Percentiles rank a stretch among this genome's conserved stretches.
These are phyloP conservation scores for Trypanosoma grayi DNA, from an alignment of 208 protist species.

Conservation along the genomic window DNA sequence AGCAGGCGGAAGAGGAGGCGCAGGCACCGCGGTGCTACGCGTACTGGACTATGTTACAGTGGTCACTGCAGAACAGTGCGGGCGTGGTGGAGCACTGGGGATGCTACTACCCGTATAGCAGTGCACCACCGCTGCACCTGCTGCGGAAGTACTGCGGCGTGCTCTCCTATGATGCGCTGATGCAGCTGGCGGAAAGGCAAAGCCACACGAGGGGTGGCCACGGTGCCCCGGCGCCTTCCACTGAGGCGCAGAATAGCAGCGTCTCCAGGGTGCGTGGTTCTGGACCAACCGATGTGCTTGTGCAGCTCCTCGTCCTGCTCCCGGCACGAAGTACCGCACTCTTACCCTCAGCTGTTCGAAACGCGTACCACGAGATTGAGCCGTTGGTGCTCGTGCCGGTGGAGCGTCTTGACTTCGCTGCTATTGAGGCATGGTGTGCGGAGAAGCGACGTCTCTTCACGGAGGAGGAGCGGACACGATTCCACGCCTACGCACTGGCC, in stretches of 20 bases:
- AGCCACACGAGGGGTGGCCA: conserved; percentile 10
- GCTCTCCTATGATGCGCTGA: conserved; percentile 67
- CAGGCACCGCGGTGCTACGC: conserved; percentile 70
- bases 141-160: conserved; percentile 80
- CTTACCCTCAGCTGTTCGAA: conserved; percentile 56
- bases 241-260: not conserved
- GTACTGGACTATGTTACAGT: conserved; percentile 92
- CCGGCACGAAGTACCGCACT: conserved; percentile 54
- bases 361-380: conserved; percentile 66
- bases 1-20: conserved; percentile 37
- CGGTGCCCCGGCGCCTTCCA: too few species aligned
- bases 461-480: conserved; percentile 77
- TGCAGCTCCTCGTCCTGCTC: conserved; percentile 78
- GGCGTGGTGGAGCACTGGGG: conserved; percentile 83
- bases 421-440: conserved; percentile 68
- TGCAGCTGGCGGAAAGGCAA: conserved; percentile 43
- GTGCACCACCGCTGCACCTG: conserved; percentile 59
- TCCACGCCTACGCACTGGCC: conserved; percentile 64
- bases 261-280: not conserved
- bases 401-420: conserved; percentile 64
- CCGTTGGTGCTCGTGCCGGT: conserved; percentile 58
- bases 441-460: conserved; percentile 55
- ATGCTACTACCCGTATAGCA: conserved; percentile 84
- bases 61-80: conserved; percentile 85
- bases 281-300: conserved; percentile 70